Evolutionary conservation across 139 green algal species (phyloP).

Genomic region (Dunaliella primolecta): DNA sequence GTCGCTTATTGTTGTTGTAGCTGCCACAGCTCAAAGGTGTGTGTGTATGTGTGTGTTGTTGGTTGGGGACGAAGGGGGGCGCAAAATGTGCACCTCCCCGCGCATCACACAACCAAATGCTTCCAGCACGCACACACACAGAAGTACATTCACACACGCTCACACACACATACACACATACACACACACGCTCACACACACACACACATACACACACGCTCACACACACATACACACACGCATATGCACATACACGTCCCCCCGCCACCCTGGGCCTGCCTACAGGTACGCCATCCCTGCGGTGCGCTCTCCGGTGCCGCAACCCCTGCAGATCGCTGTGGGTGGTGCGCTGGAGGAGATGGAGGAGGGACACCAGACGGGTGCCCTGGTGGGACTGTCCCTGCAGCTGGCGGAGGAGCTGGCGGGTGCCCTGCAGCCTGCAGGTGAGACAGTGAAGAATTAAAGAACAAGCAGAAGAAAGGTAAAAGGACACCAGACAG

Average conservation of each 20-base stretch:
- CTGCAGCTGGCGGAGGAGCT: constrained; percentile 1
- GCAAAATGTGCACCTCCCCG: no score
- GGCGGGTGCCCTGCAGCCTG: constrained; percentile 2
- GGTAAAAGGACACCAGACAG: background rate
- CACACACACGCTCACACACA: background rate
- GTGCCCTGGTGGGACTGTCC: background rate
- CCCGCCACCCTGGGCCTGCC: no score
- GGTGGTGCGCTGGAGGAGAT: background rate
- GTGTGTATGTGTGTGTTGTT: no score
- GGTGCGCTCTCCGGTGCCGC: background rate
- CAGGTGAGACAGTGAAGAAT: constrained; percentile 6
- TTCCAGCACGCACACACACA: no score
- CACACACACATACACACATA: no score
- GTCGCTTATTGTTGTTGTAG: no score
- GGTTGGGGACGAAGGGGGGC: no score
- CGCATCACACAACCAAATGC: no score
- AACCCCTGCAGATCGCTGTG: background rate
- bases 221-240: background rate
- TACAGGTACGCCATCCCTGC: background rate
- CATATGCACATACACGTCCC: background rate
- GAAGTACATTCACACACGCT: no score
- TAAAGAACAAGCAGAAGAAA: background rate
- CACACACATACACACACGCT: background rate
- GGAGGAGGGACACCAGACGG: background rate
- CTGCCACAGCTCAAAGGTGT: no score